These are phyloP conservation scores for Clonostachys byssicola DNA, from an alignment of 2,329 filamentous ascomycete species.

Conservation along the genomic window DNA sequence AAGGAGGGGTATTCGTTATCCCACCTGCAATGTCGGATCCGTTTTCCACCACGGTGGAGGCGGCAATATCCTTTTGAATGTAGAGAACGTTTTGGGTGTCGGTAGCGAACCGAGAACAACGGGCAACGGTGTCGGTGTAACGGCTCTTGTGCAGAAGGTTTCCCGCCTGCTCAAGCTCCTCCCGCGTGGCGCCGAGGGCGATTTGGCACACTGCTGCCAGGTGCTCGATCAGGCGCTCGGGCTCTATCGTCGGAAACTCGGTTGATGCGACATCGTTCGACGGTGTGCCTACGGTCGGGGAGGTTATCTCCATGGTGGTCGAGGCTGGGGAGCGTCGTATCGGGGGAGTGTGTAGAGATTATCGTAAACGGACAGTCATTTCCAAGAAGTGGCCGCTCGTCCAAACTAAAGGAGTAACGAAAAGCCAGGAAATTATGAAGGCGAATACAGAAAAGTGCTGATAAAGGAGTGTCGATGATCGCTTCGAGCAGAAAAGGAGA, in stretches of 20 bases:
- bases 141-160: constrained; percentile 75
- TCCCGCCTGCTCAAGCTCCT: constrained; percentile 75
- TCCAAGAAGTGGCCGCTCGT: neutral
- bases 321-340: neutral
- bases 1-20: constrained; percentile 8
- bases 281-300: constrained; percentile 35
- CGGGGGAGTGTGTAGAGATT: neutral
- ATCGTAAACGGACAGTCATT: constrained; percentile 1
- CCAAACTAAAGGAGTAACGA: too few relatives aligned
- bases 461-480: too few relatives aligned
- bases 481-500: too few relatives aligned
- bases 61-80: constrained; percentile 75
- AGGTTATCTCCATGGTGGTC: constrained; percentile 42
- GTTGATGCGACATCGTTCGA: constrained; percentile 41
- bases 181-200: constrained; percentile 68
- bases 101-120: constrained; percentile 84
- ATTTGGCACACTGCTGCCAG: constrained; percentile 67
- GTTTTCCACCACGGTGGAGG: constrained; percentile 46
- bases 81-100: constrained; percentile 88
- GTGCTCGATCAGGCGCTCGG: constrained; percentile 67
- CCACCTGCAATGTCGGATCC: constrained; percentile 39
- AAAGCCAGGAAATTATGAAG: too few relatives aligned
- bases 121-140: constrained; percentile 75
- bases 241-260: constrained; percentile 57
- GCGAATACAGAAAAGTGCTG: too few relatives aligned